Base-by-base conservation (phyloP, 805 yeast genomes). In the Monosporozyma yasuniensis region DNA sequence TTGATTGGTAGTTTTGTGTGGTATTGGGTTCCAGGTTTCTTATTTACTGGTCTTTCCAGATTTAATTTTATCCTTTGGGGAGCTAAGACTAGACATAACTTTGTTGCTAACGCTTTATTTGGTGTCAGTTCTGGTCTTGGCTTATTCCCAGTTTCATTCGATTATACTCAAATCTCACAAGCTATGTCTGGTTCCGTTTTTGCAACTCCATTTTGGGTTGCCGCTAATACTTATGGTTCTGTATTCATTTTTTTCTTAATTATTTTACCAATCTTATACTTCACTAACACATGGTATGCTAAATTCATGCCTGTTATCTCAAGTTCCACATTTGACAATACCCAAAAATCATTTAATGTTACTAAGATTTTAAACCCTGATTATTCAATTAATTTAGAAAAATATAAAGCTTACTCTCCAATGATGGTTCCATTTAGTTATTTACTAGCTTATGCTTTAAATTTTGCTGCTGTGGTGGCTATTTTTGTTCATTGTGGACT, bases 1-100 rank as follows among this genome's bases (percentile, higher is more conserved):
- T 70, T 78, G 47, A 46, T 56, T 14, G 61, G 65, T n/a, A 61
- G 73, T 22, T 80, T 81, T 56, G 53, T 73, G 3, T 83, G 81
- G 76, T 79, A 78, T 58, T 82, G 84, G 80, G 66, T 84, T 55
- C 87, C 88, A 3, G 84, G 81, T 49, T 82, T 71, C 58, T 68
- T 84, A 22, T 81, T 81, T 67, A 68, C 71, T 14, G 87, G 80
- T 1, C 71, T 84, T 50, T 72, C 81, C 0, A 76, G 76, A 57
- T 83, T 84, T 65, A 76, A 73, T n/a, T 62, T 72, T 50, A 56
- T 70, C 22, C 51, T 65, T n/a, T 67, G 71, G 70, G 65, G 63
- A 41, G 51, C 66, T 22, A 58, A 57, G 46, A 64, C 66, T 14
- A 63, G 68, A 53, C 61, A 80, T 53, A 81, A 81, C 58, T 77